Base-by-base conservation (phyloP, 495 filamentous ascomycete species). In the Aspergillus campestris region DNA sequence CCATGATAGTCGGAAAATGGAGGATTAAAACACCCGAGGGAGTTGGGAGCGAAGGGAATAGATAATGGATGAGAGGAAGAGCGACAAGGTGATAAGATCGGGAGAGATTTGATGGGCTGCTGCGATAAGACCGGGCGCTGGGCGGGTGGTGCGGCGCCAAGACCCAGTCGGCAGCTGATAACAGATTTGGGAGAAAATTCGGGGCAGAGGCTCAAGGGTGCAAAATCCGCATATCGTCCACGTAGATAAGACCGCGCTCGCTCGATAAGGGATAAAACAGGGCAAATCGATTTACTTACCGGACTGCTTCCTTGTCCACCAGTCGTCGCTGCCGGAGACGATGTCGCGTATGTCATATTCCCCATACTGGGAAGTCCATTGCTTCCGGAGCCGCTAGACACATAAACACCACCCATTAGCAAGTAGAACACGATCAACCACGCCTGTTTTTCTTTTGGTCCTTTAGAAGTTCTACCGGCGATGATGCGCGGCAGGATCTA, bases 241-340 rank as follows among this genome's bases (percentile, higher is more conserved):
- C 18, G 18, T 24, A 24, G 18, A 24, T 24, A 24, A 24, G 18
- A 24, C 18, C 18, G 18, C 18, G 4, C 18, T 2, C 18, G 18
- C 18, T 24, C 18, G 18, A 24, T 24, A 24, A 24, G 18, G 18
- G 18, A 24, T 24, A 24, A 1, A 24, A 24, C 18, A 24, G 18
- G 18, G 18, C 4, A 4, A 73, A 32, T 44, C 33, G 11, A 10
- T 33, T 14, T 8, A 54, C 83, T 76, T 70, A 87, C 85, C 51
- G 82, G 72, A 47, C 74, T 78, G 48, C 78, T 83, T 28, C 77
- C 78, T 52, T 79, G 77, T 38, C 81, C 81, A 49, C 78, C 83
- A 38, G 75, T 76, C 0, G 81, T 83, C 9, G 79, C 80, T 28
- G 84, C 82, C 7, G 81, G 82, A 18, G 83, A 82, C 8, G 81